These are phyloP conservation scores for Pseudocercospora fuligena DNA, from an alignment of 2,329 filamentous ascomycete genomes.

Conservation along the genomic window DNA sequence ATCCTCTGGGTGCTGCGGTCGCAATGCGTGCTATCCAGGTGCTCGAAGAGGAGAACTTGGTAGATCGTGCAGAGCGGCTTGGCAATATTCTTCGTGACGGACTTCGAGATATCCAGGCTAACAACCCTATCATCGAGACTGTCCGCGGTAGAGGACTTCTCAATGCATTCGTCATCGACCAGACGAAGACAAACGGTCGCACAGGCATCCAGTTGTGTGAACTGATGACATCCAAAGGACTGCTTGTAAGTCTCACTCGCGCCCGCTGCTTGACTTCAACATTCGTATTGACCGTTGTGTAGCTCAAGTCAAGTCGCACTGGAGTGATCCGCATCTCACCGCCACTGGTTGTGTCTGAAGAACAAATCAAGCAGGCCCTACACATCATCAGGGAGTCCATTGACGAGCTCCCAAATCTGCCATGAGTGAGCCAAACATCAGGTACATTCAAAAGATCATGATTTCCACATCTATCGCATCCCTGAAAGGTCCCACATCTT, in stretches of 20 bases:
- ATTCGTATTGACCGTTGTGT: neutral
- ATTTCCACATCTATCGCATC: neutral
- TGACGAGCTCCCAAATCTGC: constrained; percentile 4
- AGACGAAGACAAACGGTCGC: constrained; percentile 79
- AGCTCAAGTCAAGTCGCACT: constrained; percentile 13
- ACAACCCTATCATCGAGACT: constrained; percentile 74
- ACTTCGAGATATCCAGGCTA: constrained; percentile 67
- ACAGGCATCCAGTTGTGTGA: constrained; percentile 95
- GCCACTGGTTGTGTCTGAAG: constrained; percentile 3
- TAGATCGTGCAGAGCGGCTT: constrained; percentile 77
- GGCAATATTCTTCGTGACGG: constrained; percentile 83
- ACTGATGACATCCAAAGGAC: constrained; percentile 89
- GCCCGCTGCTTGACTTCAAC: constrained; percentile 31
- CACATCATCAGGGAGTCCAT: neutral
- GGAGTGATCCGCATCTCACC: constrained; percentile 11
- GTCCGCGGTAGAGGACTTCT: constrained; percentile 90
- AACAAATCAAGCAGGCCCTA: constrained; percentile 4
- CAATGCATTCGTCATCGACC: constrained; percentile 94
- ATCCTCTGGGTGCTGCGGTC: constrained; percentile 90
- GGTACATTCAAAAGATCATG: too few relatives aligned
- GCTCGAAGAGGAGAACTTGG: constrained; percentile 86
- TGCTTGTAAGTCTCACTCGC: constrained; percentile 67
- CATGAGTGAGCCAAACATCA: too few relatives aligned
- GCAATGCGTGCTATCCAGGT: constrained; percentile 93
- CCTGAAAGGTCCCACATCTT: constrained; percentile 13